Evolutionary conservation across 140 eudicot species (phyloP).

Genomic region (Flaveria floridana): DNA sequence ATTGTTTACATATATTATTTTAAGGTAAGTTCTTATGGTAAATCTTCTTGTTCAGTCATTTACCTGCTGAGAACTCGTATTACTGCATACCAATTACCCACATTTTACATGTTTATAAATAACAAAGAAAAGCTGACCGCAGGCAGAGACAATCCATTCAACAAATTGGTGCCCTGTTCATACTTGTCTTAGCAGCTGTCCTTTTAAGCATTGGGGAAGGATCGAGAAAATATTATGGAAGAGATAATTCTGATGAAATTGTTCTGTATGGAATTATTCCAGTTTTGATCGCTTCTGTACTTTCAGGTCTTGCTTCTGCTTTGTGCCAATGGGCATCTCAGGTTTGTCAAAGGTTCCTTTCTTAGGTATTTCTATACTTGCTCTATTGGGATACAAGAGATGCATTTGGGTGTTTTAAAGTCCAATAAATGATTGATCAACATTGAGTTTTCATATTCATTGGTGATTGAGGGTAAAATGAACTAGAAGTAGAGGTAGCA

Average conservation of each 20-base stretch:
- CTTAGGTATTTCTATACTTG: constrained; percentile 9
- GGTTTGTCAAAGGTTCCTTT: constrained; percentile 45
- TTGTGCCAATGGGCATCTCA: constrained; percentile 99
- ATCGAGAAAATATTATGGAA: constrained; percentile 69
- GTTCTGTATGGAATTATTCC: constrained; percentile 81
- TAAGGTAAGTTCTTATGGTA: constrained; percentile 51
- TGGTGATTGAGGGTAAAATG: constrained; percentile 2
- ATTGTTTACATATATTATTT: constrained; percentile 68
- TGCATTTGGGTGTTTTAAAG: background rate
- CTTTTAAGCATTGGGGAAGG: constrained; percentile 98
- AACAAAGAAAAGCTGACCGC: constrained; percentile 24
- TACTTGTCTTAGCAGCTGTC: constrained; percentile 84
- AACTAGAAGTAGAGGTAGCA: background rate
- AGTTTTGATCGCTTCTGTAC: constrained; percentile 84
- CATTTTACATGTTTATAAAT: constrained; percentile 9
- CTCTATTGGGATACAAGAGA: constrained; percentile 1
- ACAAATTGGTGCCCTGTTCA: constrained; percentile 91
- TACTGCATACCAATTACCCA: background rate
- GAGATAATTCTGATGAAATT: constrained; percentile 59
- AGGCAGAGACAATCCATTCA: constrained; percentile 94
- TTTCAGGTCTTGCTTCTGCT: constrained; percentile 97
- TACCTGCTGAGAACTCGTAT: background rate
- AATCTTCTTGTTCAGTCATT: background rate
- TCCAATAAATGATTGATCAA: constrained; percentile 8
- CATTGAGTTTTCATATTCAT: background rate